Conservation (phyloP, 202 grass and related monocot genomes). For the Tripidium arundinaceum region DNA sequence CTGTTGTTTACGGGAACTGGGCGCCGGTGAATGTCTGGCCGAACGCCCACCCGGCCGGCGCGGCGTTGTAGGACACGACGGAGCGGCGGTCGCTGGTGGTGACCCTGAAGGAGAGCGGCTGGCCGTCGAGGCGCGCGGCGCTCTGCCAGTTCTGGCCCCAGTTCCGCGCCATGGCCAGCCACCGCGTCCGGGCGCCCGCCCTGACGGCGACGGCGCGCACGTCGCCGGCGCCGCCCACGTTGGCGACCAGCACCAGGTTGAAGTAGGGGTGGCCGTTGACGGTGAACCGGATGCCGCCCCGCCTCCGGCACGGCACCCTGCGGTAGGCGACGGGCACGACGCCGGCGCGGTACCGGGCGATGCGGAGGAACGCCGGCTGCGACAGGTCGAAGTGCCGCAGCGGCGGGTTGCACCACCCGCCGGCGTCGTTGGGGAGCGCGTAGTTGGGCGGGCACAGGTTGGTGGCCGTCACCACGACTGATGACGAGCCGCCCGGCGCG, state of each 20-base stretch:
- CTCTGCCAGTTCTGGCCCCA: constrained; percentile 98
- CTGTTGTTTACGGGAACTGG: too few relatives aligned
- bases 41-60: constrained; percentile 72
- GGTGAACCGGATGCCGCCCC: constrained; percentile 72
- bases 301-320: constrained; percentile 64
- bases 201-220: constrained; percentile 65
- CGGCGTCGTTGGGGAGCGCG: constrained; percentile 55
- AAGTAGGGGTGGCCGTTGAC: constrained; percentile 80
- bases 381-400: constrained; percentile 72
- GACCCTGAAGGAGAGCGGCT: constrained; percentile 77
- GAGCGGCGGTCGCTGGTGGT: constrained; percentile 65
- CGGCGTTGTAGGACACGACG: constrained; percentile 59
- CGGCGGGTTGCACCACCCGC: constrained; percentile 75
- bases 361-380: constrained; percentile 50
- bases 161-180: constrained; percentile 87
- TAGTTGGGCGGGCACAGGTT: constrained; percentile 72
- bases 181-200: constrained; percentile 51
- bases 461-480: constrained; percentile 58
- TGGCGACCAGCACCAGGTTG: constrained; percentile 71
- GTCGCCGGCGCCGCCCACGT: constrained; percentile 72
- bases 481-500: constrained; percentile 38
- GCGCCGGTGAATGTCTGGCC: constrained; percentile 72
- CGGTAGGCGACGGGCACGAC: constrained; percentile 59
- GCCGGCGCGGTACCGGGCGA: constrained; percentile 58
- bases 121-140: constrained; percentile 58